Evolutionary conservation across 2,329 filamentous ascomycete species (phyloP), one percentile per base, ranked within the genome.

Genomic region (Lachnellula subtilissima): DNA sequence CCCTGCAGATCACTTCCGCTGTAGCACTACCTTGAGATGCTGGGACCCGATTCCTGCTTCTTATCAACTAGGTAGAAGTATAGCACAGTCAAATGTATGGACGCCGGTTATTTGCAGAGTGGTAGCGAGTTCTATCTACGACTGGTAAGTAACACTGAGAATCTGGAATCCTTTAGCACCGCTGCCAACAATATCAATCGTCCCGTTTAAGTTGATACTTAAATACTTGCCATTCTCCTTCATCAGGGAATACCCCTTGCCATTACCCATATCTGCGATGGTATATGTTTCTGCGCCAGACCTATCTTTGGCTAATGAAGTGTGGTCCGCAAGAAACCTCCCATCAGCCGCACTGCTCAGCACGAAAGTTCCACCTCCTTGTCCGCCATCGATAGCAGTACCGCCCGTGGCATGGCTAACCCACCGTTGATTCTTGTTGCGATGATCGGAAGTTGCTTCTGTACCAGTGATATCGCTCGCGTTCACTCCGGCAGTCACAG

Each of bases 341-440:
- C 71, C 69, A 60, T 75, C 72, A 11, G 74, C 59, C 7, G 73
- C 72, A 56, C 70, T 74, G 15, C 70, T 72, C 39, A 76, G 64
- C 7, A 64, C 67, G 64, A 74, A 75, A 4, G 22, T 25, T 5
- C 68, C 58, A 8, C 66, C 67, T 70, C 15, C 37, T 32, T 22
- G 36, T 64, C 11, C 64, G 67, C 58, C 75, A 73, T 59, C 80
- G 75, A 2, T 40, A 40, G 15, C 37, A 3, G 37, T 40, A 40
- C 37, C 37, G 2, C 15, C 37, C 15, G 15, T 17, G 5, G 37
- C 37, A 5, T 40, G 37, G 17, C 78, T 66, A 2, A 80, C 69
- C 75, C 77, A 81, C 32, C 78, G 74, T 63, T 81, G 78, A 2
- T 66, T 58, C n/a, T 71, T 71, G 22, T 64, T 63, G 4, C 72